Evolutionary conservation across 2,329 filamentous ascomycete genomes (phyloP), one percentile per base, ranked within the genome.

Genomic region (Aspergillus sp.): DNA sequence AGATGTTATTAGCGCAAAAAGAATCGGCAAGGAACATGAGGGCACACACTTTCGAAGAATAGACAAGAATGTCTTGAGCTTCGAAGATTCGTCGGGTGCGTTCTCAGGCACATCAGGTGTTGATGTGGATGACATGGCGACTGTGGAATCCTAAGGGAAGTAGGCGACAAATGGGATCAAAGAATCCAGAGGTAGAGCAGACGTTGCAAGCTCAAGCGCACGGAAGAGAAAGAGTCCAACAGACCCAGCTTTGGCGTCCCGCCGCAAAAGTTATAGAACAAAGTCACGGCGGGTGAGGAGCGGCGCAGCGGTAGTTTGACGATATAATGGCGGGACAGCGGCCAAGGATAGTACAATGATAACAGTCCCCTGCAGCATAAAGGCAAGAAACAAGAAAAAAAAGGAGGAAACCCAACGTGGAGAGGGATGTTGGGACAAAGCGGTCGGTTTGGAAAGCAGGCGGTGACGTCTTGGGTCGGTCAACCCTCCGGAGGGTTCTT

Each of bases 61-160:
- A 53, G 87, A 85, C 60, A 97, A 76, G 70, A 98, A 96, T 1
- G 91, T 96, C 77, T 87, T 89, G 69, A 98, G 80, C 81, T 96
- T 96, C 64, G 90, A 93, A 64, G 85, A 87, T 58, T 98, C 93
- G 78, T 90, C 92, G 64, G 83, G 81, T 15, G 79, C 74, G 74
- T 86, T 85, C 69, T 87, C 84, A 32, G 73, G 68, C 39, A 70
- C 61, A 12, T 67, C 58, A 41, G 65, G 62, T 11, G 67, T 55
- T 49, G 63, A 64, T 30, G 66, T 58, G 41, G 74, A 68, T 44
- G 72, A 71, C 61, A 75, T 73, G 47, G 62, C 60, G 42, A 39
- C 11, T 56, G 13, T 43, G 17, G 18, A 15, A n/a, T 24, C 26
- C n/a, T 17, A 12, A 30, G 32, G 13, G 17, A n/a, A 41, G 12